These are phyloP conservation scores for Fraxinus velutina DNA, from an alignment of 305 asterid species.

Conservation along the genomic window DNA sequence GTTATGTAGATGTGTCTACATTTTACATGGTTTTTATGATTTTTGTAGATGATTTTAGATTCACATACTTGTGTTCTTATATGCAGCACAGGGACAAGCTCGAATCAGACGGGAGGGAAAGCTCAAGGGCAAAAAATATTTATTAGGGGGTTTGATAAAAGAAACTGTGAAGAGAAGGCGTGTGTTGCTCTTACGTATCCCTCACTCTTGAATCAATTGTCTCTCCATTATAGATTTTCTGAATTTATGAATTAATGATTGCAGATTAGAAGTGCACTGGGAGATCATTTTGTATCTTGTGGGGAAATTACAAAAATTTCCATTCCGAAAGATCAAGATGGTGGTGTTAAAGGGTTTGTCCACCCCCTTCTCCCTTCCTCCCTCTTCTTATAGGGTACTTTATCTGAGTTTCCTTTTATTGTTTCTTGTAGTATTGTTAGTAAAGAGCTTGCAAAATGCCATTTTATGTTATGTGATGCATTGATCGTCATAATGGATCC, in stretches of 20 bases:
- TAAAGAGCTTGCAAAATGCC: neutral
- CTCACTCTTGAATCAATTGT: neutral
- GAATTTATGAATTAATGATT: neutral
- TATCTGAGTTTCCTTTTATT: neutral
- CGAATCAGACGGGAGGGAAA: constrained; percentile 46
- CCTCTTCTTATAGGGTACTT: neutral
- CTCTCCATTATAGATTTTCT: neutral
- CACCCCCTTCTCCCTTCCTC: neutral
- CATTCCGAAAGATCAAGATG: constrained; percentile 58
- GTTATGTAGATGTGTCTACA: neutral
- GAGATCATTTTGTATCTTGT: constrained; percentile 65
- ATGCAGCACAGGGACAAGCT: constrained; percentile 30
- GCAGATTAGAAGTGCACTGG: constrained; percentile 62
- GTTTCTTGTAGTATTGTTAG: neutral
- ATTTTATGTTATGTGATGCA: neutral
- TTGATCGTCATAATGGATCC: neutral
- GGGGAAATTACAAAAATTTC: constrained; percentile 67
- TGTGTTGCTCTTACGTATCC: constrained; percentile 9
- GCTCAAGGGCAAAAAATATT: constrained; percentile 44
- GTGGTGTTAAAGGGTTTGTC: constrained; percentile 58
- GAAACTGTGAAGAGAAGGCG: constrained; percentile 53
- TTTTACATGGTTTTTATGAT: neutral
- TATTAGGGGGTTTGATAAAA: constrained; percentile 61
- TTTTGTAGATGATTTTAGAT: neutral
- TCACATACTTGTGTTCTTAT: neutral